Conservation (phyloP, 441 rosid genomes). For the Theobroma grandiflorum region DNA sequence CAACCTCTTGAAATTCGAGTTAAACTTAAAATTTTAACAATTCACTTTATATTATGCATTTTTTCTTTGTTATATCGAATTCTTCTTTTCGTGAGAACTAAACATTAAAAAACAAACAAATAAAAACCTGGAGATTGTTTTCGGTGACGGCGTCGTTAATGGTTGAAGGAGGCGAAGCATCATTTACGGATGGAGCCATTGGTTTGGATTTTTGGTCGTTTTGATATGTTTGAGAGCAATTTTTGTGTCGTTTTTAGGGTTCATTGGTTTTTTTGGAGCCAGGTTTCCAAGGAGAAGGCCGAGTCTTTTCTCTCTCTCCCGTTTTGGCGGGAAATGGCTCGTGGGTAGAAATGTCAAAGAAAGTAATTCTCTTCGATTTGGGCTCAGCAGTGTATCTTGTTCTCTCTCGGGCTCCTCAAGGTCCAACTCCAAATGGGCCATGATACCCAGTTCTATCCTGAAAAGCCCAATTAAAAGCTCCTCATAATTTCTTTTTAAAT, state of each 20-base stretch:
- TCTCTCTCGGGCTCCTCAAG: neutral
- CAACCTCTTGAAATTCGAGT: neutral
- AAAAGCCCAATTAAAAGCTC: neutral
- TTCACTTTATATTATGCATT: neutral
- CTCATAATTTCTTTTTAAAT: too few species aligned
- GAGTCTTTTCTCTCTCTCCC: neutral
- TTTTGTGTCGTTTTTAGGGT: constrained; percentile 36
- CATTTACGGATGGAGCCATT: constrained; percentile 51
- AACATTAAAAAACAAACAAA: too few species aligned
- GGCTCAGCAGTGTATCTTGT: neutral
- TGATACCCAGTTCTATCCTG: neutral
- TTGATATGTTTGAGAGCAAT: neutral
- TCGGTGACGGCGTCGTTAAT: constrained; percentile 35
- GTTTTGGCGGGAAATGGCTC: constrained; percentile 62
- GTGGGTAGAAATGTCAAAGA: constrained; percentile 27
- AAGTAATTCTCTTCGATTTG: neutral
- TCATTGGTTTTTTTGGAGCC: constrained; percentile 7
- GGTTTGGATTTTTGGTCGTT: constrained; percentile 19
- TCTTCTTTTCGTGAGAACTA: neutral
- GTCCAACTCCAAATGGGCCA: neutral
- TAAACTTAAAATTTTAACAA: neutral
- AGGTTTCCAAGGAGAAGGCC: neutral
- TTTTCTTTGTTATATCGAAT: neutral
- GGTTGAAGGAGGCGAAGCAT: constrained; percentile 37
- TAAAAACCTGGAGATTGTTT: constrained; percentile 33